Percentiles rank a stretch among this genome's conserved stretches.
These are phyloP conservation scores for Melampsora abietis-canadensis DNA, from an alignment of 1,284 basidiomycete genomes.

Conservation along the genomic window DNA sequence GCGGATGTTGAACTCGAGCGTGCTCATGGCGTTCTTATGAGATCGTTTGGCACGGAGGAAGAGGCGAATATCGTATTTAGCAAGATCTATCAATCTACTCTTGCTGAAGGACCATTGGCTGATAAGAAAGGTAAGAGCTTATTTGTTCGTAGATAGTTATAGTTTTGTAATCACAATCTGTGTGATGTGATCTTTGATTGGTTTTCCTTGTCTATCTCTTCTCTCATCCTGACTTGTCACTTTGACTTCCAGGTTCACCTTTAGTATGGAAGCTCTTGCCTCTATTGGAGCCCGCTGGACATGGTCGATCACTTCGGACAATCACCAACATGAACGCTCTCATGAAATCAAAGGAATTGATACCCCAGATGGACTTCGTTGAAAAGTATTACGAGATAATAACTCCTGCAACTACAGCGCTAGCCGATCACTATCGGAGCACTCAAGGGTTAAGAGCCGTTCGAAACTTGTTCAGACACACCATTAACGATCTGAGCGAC, in stretches of 20 bases:
- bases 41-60: background rate
- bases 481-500: too few relatives aligned
- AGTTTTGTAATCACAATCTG: background rate
- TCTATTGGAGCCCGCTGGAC: background rate
- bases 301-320: background rate
- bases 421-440: too few relatives aligned
- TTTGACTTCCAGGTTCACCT: background rate
- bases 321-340: background rate
- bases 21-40: background rate
- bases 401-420: too few relatives aligned
- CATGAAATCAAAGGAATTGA: background rate
- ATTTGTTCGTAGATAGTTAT: background rate
- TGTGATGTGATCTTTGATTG: background rate
- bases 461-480: too few relatives aligned
- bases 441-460: too few relatives aligned
- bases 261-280: background rate
- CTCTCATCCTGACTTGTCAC: background rate
- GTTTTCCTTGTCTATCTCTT: background rate
- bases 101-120: background rate
- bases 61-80: background rate
- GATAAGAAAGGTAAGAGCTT: constrained; percentile 7
- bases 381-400: too few relatives aligned
- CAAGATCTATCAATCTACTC: background rate
- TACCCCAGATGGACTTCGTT: too few relatives aligned
- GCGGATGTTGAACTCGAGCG: background rate